Percentiles rank a stretch among this genome's conserved stretches.
phyloP scores from a whole-genome alignment of 768 basidiomycete genomes.

The Suillus decipiens region DNA sequence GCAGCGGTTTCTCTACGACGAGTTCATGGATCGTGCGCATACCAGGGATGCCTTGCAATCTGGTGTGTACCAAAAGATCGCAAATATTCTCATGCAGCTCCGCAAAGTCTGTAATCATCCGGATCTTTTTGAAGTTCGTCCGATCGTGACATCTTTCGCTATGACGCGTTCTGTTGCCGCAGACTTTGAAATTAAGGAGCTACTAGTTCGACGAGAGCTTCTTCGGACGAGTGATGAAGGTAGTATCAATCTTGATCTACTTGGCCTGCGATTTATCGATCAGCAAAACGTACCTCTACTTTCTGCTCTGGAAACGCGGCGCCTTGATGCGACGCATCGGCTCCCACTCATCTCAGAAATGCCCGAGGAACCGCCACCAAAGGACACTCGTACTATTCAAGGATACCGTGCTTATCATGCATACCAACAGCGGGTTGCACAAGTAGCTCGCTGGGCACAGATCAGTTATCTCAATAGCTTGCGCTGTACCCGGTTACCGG shows the following conservation, averaged over 20 bases:
- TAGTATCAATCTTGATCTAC: conserved; percentile 56
- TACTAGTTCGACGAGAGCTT: conserved; percentile 79
- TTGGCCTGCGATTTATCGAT: conserved; percentile 65
- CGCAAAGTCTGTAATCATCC: conserved; percentile 97
- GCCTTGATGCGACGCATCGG: conserved; percentile 58
- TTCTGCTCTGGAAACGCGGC: conserved; percentile 52
- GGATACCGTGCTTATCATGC: conserved; percentile 64
- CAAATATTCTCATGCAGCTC: conserved; percentile 97
- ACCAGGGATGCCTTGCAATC: conserved; percentile 82
- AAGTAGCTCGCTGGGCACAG: conserved; percentile 65
- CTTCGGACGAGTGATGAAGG: conserved; percentile 56
- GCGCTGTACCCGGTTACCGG: conserved; percentile 56
- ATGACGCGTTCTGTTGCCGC: conserved; percentile 75
- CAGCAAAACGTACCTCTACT: conserved; percentile 54
- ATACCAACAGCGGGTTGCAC: conserved; percentile 49
- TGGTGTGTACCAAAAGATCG: conserved; percentile 85
- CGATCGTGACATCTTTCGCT: conserved; percentile 75
- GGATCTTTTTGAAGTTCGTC: conserved; percentile 87
- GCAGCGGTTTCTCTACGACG: conserved; percentile 94
- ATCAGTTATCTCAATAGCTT: conserved; percentile 72
- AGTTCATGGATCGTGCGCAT: conserved; percentile 89
- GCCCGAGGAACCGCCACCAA: conserved; percentile 66
- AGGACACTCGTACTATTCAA: conserved; percentile 71
- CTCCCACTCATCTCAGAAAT: conserved; percentile 55
- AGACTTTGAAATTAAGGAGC: conserved; percentile 83